These are phyloP conservation scores for Tanozyma kutaoensis DNA, from an alignment of 805 yeast genomes.

Conservation along the genomic window DNA sequence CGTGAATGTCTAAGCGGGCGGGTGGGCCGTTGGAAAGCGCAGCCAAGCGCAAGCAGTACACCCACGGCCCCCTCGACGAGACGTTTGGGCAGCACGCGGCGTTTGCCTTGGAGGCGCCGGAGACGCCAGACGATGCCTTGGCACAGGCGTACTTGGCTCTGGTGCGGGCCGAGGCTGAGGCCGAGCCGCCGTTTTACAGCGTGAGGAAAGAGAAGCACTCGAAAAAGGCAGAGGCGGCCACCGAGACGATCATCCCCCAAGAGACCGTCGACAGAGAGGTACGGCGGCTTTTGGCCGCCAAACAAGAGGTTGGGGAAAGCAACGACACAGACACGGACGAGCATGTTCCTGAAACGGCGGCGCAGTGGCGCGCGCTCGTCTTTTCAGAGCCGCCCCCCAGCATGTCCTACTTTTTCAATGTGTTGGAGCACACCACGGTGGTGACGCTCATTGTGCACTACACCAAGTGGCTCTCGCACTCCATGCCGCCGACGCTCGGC, in stretches of 20 bases:
- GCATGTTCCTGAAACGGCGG: constrained; percentile 14
- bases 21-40: background rate
- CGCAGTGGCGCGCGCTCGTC: constrained; percentile 18
- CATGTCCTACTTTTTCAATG: constrained; percentile 6
- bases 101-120: constrained; percentile 8
- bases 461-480: constrained; percentile 24
- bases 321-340: background rate
- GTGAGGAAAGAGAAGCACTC: constrained; percentile 3
- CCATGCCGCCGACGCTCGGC: constrained; percentile 12
- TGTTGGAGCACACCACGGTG: constrained; percentile 16
- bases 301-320: background rate
- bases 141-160: constrained; percentile 13
- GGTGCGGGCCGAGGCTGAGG: constrained; percentile 20
- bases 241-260: too few relatives aligned
- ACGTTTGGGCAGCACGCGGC: constrained; percentile 19
- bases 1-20: background rate
- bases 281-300: too few relatives aligned
- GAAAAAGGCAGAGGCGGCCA: too few relatives aligned
- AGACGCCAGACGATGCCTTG: constrained; percentile 1
- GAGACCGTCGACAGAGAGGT: too few relatives aligned
- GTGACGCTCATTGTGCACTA: constrained; percentile 20
- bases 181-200: constrained; percentile 8
- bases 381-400: constrained; percentile 16
- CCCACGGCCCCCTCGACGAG: constrained; percentile 12
- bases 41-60: constrained; percentile 1